Evolutionary conservation across 371 early-diverging fungal genomes (phyloP).

Genomic region (Mortierella sp.): DNA sequence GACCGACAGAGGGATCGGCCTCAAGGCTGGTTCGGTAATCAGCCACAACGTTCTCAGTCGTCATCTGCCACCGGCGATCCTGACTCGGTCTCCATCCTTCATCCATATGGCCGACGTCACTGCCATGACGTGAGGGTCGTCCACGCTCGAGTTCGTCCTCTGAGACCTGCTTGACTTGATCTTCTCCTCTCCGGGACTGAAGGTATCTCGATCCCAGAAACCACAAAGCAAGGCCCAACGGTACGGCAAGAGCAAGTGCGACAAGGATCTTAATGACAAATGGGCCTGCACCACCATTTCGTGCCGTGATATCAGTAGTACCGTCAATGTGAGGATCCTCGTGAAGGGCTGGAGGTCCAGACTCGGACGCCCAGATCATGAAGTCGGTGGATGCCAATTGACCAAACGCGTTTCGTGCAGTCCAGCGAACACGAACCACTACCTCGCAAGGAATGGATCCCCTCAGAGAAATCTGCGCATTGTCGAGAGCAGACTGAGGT

Average conservation of each 20-base stretch:
- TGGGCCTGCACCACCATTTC: background rate
- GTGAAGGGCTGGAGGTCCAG: background rate
- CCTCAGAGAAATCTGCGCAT: background rate
- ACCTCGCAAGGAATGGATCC: constrained; percentile 16
- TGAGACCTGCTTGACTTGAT: background rate
- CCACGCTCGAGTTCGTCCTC: constrained; percentile 6
- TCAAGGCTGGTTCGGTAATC: constrained; percentile 18
- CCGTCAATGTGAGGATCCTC: background rate
- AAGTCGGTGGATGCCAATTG: constrained; percentile 21
- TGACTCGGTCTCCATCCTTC: background rate
- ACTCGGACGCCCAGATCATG: constrained; percentile 7
- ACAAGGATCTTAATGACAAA: constrained; percentile 12
- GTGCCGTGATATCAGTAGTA: background rate
- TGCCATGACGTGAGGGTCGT: background rate
- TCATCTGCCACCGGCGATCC: constrained; percentile 2
- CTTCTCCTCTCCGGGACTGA: background rate
- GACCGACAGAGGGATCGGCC: constrained; percentile 27
- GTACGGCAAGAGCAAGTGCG: constrained; percentile 13
- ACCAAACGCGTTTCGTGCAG: background rate
- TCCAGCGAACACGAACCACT: constrained; percentile 19
- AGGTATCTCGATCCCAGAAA: constrained; percentile 12
- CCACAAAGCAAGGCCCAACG: constrained; percentile 14
- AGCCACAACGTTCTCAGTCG: background rate
- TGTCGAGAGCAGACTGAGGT: background rate
- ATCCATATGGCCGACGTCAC: background rate